Evolutionary conservation across 1,284 basidiomycete genomes (phyloP).

Genomic region (Marasmius oreades): DNA sequence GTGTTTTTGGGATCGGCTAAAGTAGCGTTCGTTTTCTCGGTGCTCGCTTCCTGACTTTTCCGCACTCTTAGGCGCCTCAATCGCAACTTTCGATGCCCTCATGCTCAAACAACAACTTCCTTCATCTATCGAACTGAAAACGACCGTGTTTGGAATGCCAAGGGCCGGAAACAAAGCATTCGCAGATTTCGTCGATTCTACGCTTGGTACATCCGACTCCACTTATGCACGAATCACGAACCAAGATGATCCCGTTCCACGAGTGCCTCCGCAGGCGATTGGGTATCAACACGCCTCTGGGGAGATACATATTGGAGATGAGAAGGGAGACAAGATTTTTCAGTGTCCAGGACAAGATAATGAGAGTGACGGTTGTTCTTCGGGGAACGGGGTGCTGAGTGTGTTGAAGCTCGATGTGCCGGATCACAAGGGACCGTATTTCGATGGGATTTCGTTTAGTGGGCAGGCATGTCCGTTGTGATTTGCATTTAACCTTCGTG

Average conservation of each 20-base stretch:
- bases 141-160: constrained; percentile 42
- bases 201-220: constrained; percentile 24
- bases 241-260: constrained; percentile 37
- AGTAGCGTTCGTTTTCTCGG: neutral
- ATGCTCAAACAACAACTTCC: constrained; percentile 38
- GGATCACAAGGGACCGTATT: constrained; percentile 16
- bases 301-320: constrained; percentile 34
- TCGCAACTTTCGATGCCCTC: constrained; percentile 41
- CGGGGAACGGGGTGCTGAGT: constrained; percentile 16
- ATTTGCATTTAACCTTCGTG: no score
- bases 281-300: constrained; percentile 30
- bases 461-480: constrained; percentile 17
- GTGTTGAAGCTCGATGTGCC: neutral
- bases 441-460: constrained; percentile 19
- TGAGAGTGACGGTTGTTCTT: constrained; percentile 15
- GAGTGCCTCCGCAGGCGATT: constrained; percentile 29
- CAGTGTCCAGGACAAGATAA: constrained; percentile 23
- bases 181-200: constrained; percentile 41
- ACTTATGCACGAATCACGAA: constrained; percentile 29
- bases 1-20: constrained; percentile 7
- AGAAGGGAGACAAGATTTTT: constrained; percentile 20
- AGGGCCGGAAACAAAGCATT: constrained; percentile 41
- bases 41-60: no score
- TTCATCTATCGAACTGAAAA: constrained; percentile 29
- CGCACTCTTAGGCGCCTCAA: constrained; percentile 43